Base-by-base conservation (phyloP, 2,329 filamentous ascomycete genomes). In the Sporothrix euskadiensis region DNA sequence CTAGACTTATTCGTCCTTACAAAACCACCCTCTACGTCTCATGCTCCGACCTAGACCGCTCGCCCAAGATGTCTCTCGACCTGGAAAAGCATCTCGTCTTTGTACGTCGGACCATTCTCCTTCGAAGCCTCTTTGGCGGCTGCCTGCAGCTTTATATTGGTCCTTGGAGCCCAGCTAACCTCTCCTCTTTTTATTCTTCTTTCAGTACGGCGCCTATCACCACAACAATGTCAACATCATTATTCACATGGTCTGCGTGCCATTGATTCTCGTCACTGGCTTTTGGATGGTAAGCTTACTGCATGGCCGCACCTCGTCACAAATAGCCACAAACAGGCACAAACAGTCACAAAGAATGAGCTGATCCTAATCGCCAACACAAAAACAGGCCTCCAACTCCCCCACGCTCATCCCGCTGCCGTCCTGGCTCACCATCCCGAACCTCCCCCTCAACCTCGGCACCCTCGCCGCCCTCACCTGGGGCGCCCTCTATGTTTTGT, bases 141-240 rank as follows among this genome's bases (percentile, higher is more conserved):
- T 66, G n/a, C 39, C 39, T 66, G 6, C 12, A 66, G 16, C 73
- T 73, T 69, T 16, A 14, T 47, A 39, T 59, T 22, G 65, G 49
- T 66, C 19, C 56, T 59, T 8, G 7, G 16, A 16, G 41, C 54
- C n/a, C 32, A 16, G 19, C 56, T 66, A 32, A 71, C 59, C n/a
- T 70, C 35, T 71, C 59, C n/a, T 70, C n/a, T 71, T 41, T 22
- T 26, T n/a, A 12, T 0, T 52, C 26, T 35, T 19, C 14, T n/a
- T 54, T 59, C 77, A 96, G 93, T 96, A 96, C 84, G 93, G 92
- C 81, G 88, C 92, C 74, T 95, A 96, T 80, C 93, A 96, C 82
- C 89, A 92, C 80, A 91, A 95, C 82, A 83, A 88, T 65, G 88
- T 92, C 82, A 96, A 96, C 81, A 83, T 94, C 74, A 86, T 85